Conservation (phyloP, 305 asterid genomes). For the Fraxinus floribunda region DNA sequence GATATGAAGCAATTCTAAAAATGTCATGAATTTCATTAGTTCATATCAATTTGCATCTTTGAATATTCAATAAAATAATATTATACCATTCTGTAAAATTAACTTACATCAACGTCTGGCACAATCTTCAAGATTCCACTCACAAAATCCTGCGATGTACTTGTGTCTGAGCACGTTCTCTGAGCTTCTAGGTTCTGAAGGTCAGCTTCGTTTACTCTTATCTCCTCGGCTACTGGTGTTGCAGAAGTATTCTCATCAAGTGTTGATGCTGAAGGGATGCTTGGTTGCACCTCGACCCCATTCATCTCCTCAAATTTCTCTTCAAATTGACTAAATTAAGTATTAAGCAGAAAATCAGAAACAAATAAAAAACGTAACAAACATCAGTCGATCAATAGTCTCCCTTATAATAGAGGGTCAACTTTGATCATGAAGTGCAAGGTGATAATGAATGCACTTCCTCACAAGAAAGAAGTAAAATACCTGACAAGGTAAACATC, state of each 20-base stretch:
- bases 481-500: slow-evolving; percentile 38
- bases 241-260: slow-evolving; percentile 19
- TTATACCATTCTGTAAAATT: slow-evolving; percentile 1
- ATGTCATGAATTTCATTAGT: neutral
- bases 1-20: neutral
- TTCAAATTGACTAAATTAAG: neutral
- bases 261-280: neutral
- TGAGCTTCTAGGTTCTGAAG: slow-evolving; percentile 49
- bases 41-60: neutral
- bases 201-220: slow-evolving; percentile 40
- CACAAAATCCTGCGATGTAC: slow-evolving; percentile 73
- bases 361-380: neutral
- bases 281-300: neutral
- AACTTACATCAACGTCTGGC: slow-evolving; percentile 86
- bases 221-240: slow-evolving; percentile 37
- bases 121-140: slow-evolving; percentile 84
- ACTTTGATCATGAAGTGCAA: neutral
- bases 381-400: neutral
- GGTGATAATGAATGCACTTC: neutral
- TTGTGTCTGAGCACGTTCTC: slow-evolving; percentile 47
- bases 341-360: neutral
- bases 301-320: neutral
- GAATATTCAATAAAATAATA: neutral
- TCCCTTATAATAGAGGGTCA: neutral
- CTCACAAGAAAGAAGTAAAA: slow-evolving; percentile 8